Conservation (phyloP, 2,329 filamentous ascomycete species). For the Eurotiales sp. region DNA sequence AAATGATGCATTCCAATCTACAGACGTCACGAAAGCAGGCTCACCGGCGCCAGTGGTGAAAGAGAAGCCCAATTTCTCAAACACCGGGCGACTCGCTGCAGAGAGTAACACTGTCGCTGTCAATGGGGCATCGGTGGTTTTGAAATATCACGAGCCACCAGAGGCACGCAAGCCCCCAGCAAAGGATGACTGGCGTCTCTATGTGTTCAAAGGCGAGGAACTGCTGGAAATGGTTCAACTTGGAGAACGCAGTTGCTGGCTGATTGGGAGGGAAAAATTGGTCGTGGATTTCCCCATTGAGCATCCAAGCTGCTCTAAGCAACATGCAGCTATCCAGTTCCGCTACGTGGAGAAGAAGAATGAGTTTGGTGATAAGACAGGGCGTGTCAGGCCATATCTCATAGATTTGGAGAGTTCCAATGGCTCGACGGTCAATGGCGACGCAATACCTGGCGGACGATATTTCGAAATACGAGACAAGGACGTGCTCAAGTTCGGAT, state of each 20-base stretch:
- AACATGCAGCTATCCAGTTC: constrained; percentile 95
- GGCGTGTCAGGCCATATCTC: constrained; percentile 78
- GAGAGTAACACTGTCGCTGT: constrained; percentile 75
- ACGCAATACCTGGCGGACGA: constrained; percentile 67
- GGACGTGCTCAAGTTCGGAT: constrained; percentile 83
- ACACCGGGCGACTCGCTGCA: constrained; percentile 77
- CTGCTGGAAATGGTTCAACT: constrained; percentile 80
- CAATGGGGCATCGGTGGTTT: constrained; percentile 62
- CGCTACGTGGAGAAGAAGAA: constrained; percentile 77
- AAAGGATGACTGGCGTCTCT: constrained; percentile 80
- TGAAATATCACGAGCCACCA: constrained; percentile 94
- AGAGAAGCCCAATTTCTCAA: constrained; percentile 82
- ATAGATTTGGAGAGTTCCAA: constrained; percentile 94
- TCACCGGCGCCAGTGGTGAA: constrained; percentile 44
- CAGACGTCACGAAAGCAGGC: constrained; percentile 24
- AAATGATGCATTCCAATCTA: constrained; percentile 40
- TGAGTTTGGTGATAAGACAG: constrained; percentile 79
- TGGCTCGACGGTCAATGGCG: constrained; percentile 77
- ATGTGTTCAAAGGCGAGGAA: constrained; percentile 82
- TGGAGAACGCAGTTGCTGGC: constrained; percentile 76
- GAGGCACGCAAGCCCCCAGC: constrained; percentile 85
- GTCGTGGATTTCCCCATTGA: constrained; percentile 82
- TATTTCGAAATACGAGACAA: constrained; percentile 85
- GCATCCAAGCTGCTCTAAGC: constrained; percentile 89
- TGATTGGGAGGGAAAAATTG: constrained; percentile 74